Conservation (phyloP, 192 early-diverging fungal genomes). For the Backusella circina region DNA sequence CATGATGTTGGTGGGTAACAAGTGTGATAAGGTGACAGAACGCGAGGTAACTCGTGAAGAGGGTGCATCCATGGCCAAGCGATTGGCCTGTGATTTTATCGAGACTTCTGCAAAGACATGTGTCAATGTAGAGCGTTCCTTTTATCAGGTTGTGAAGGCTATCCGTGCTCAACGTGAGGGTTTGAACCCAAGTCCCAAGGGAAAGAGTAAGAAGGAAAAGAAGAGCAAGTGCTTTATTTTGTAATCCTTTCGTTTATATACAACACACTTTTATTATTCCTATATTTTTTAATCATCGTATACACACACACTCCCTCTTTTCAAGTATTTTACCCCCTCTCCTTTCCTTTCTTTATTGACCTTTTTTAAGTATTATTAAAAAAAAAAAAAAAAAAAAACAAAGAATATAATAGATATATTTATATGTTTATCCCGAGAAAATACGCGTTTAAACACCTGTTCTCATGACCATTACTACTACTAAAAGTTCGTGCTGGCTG, state of each 20-base stretch:
- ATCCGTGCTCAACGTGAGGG: constrained; percentile 62
- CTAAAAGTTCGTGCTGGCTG: too few relatives aligned
- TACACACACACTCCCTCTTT: not conserved
- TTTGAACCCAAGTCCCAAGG: constrained; percentile 1
- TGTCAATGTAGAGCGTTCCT: constrained; percentile 84
- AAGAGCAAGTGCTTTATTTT: constrained; percentile 3
- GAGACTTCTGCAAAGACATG: constrained; percentile 86
- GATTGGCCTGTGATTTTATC: constrained; percentile 75
- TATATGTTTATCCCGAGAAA: too few relatives aligned
- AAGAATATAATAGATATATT: not conserved
- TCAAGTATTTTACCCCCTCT: not conserved
- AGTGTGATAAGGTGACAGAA: constrained; percentile 80
- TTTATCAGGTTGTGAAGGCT: constrained; percentile 72
- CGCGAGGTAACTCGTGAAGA: constrained; percentile 82
- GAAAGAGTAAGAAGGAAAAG: constrained; percentile 9
- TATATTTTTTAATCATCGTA: not conserved
- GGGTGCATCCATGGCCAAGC: constrained; percentile 67
- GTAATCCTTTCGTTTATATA: not conserved
- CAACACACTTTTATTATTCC: not conserved
- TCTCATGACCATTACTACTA: too few relatives aligned
- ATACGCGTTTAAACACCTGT: too few relatives aligned
- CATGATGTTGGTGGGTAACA: constrained; percentile 87
- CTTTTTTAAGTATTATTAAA: not conserved
- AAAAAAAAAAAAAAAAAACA: not conserved
- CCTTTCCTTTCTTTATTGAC: not conserved